These are phyloP conservation scores for Mycena leptocephala DNA, from an alignment of 768 basidiomycete genomes.

Conservation along the genomic window DNA sequence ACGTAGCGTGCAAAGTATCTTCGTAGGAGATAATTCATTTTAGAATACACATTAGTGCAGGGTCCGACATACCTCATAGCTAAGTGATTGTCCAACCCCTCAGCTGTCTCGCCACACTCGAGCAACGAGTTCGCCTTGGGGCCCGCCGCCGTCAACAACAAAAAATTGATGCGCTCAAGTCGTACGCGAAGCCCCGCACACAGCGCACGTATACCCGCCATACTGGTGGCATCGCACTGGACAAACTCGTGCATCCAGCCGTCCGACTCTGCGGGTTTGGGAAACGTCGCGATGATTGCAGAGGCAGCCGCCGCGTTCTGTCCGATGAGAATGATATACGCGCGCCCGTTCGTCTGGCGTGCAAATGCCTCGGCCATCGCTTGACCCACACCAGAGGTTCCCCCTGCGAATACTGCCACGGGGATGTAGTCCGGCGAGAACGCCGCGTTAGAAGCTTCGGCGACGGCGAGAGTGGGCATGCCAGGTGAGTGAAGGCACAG, in stretches of 20 bases:
- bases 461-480: conserved; percentile 30
- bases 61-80: conserved; percentile 50
- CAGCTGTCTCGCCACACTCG: conserved; percentile 50
- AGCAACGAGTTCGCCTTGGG: conserved; percentile 44
- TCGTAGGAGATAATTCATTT: conserved; percentile 28
- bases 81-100: conserved; percentile 53
- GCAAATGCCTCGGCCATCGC: conserved; percentile 53
- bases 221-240: conserved; percentile 40
- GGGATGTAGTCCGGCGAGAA: conserved; percentile 14
- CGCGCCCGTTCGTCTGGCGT: conserved; percentile 50
- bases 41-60: conserved; percentile 45
- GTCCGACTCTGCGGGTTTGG: conserved; percentile 34
- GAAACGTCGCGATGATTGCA: conserved; percentile 46
- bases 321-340: conserved; percentile 55
- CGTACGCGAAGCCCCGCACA: conserved; percentile 7
- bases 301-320: conserved; percentile 51
- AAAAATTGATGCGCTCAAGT: conserved; percentile 52
- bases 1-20: conserved; percentile 53
- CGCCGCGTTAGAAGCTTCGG: conserved; percentile 34
- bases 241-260: conserved; percentile 41
- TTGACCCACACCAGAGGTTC: conserved; percentile 43
- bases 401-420: conserved; percentile 28
- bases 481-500: no score
- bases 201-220: conserved; percentile 12
- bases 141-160: conserved; percentile 48